These are phyloP conservation scores for Mycena vitilis DNA, from an alignment of 768 basidiomycete species.

Conservation along the genomic window DNA sequence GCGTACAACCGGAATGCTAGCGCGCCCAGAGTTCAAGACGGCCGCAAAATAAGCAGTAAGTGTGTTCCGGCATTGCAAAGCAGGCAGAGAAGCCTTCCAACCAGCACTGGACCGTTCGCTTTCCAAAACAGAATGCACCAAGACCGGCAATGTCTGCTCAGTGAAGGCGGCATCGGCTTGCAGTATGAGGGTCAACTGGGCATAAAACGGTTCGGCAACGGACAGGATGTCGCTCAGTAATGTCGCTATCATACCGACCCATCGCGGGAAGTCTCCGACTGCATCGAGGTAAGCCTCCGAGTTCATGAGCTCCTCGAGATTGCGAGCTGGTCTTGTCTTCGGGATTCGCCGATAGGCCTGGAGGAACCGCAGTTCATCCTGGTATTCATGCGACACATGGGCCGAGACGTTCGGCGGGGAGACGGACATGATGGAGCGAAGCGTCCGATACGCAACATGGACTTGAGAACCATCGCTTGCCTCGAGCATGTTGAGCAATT, in stretches of 20 bases:
- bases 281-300: slow-evolving; percentile 49
- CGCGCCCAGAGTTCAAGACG: slow-evolving; percentile 56
- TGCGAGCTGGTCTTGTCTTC: slow-evolving; percentile 43
- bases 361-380: slow-evolving; percentile 61
- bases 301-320: slow-evolving; percentile 53
- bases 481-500: slow-evolving; percentile 70
- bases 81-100: slow-evolving; percentile 33
- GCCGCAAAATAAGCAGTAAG: slow-evolving; percentile 69
- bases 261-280: slow-evolving; percentile 64
- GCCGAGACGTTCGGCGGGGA: slow-evolving; percentile 43
- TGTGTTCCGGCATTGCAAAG: slow-evolving; percentile 42
- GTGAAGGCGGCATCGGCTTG: slow-evolving; percentile 67
- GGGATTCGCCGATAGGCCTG: slow-evolving; percentile 56
- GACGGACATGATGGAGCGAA: slow-evolving; percentile 67
- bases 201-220: slow-evolving; percentile 69
- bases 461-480: slow-evolving; percentile 60
- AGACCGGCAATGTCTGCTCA: slow-evolving; percentile 74
- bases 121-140: slow-evolving; percentile 77
- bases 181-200: slow-evolving; percentile 72
- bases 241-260: slow-evolving; percentile 71
- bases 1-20: slow-evolving; percentile 58
- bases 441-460: slow-evolving; percentile 70
- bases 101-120: slow-evolving; percentile 38
- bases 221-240: slow-evolving; percentile 72
- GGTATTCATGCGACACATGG: slow-evolving; percentile 54